Conservation (phyloP, 768 basidiomycete species). For the Tylopilus sp. region DNA sequence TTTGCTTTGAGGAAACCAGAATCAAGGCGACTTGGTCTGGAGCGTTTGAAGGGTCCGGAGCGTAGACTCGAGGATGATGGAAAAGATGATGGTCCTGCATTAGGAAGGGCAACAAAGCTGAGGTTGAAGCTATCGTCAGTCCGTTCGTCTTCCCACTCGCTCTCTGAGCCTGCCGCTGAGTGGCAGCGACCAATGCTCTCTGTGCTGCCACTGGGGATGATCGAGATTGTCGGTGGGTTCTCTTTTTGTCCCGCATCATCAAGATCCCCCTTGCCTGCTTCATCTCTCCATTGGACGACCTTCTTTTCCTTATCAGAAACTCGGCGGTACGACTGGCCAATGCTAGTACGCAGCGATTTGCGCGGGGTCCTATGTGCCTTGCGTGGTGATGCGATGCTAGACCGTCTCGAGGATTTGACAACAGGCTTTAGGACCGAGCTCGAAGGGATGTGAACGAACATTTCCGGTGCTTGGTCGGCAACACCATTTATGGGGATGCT, state of each 20-base stretch:
- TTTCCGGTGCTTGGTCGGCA: slow-evolving; percentile 41
- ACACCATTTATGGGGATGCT: slow-evolving; percentile 44
- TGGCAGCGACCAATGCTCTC: slow-evolving; percentile 30
- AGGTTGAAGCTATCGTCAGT: slow-evolving; percentile 73
- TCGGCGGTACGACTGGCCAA: slow-evolving; percentile 57
- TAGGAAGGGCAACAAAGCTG: slow-evolving; percentile 40
- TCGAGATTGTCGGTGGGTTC: slow-evolving; percentile 15
- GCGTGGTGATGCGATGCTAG: slow-evolving; percentile 45
- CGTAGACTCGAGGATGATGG: slow-evolving; percentile 25
- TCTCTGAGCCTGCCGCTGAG: slow-evolving; percentile 67
- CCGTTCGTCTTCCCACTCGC: slow-evolving; percentile 89
- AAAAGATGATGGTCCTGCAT: slow-evolving; percentile 29
- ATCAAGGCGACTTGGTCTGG: slow-evolving; percentile 67
- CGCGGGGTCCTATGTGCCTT: slow-evolving; percentile 59
- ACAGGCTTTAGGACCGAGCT: slow-evolving; percentile 47
- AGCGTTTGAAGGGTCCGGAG: slow-evolving; percentile 35
- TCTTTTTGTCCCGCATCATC: slow-evolving; percentile 53
- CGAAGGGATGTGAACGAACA: slow-evolving; percentile 45
- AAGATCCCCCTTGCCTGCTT: slow-evolving; percentile 77
- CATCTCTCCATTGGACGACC: slow-evolving; percentile 84
- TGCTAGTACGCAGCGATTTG: slow-evolving; percentile 68
- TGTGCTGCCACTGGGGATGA: slow-evolving; percentile 37
- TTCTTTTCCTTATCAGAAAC: slow-evolving; percentile 69
- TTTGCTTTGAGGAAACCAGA: slow-evolving; percentile 60
- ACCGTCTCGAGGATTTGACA: slow-evolving; percentile 40